Evolutionary conservation across 306 rosid species (phyloP).

Genomic region (Comarum palustre): DNA sequence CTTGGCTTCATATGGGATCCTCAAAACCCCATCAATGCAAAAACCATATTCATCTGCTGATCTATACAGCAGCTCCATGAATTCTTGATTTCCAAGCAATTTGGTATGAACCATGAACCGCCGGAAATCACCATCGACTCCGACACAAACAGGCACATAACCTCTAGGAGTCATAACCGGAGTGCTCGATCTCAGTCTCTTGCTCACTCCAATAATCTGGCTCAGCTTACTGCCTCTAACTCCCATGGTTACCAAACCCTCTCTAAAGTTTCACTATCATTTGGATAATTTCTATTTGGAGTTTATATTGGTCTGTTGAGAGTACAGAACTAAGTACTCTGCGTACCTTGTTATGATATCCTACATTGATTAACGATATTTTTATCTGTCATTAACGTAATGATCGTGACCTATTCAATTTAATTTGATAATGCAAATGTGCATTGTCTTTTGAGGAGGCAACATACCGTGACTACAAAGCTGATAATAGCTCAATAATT

Average conservation of each 20-base stretch:
- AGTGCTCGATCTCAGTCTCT: conserved; percentile 18
- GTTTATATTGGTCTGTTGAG: not conserved
- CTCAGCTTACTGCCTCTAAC: conserved; percentile 31
- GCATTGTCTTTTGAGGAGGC: conserved; percentile 2
- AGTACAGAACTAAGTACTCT: not conserved
- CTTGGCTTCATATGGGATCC: conserved; percentile 44
- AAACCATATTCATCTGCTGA: conserved; percentile 50
- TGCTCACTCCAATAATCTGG: conserved; percentile 22
- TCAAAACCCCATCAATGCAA: conserved; percentile 44
- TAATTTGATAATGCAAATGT: not conserved
- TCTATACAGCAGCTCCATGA: conserved; percentile 34
- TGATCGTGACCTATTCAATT: conserved; percentile 6
- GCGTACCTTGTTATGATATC: conserved; percentile 18
- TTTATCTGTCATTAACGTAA: not conserved
- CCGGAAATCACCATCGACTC: conserved; percentile 29
- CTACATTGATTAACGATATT: conserved; percentile 7
- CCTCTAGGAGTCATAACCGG: conserved; percentile 28
- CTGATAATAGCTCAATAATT: conserved; percentile 7
- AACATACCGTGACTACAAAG: conserved; percentile 28
- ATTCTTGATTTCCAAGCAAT: conserved; percentile 34
- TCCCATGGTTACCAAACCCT: conserved; percentile 34
- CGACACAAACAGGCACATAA: conserved; percentile 57
- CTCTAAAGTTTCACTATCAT: not conserved
- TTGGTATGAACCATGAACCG: conserved; percentile 39
- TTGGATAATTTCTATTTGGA: not conserved